Conservation (phyloP, 164 flowering plant species). For the Stephania japonica region DNA sequence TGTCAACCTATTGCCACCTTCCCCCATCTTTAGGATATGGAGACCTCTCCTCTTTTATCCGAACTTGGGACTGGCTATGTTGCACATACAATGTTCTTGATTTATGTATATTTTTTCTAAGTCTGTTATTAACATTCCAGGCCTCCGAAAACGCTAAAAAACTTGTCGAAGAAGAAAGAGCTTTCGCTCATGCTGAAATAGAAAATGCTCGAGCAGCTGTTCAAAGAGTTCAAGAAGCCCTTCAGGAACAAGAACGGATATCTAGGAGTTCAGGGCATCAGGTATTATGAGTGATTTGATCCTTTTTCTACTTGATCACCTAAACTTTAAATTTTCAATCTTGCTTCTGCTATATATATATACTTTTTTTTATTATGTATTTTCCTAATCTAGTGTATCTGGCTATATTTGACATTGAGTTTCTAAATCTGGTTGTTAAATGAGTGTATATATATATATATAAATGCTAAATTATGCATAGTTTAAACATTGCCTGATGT, state of each 20-base stretch:
- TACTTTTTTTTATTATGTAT: background rate
- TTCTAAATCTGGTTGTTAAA: background rate
- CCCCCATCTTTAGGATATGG: no score
- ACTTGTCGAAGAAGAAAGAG: slow-evolving; percentile 86
- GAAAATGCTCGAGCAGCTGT: slow-evolving; percentile 92
- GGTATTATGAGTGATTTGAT: slow-evolving; percentile 36
- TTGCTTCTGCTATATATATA: background rate
- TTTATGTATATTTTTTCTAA: background rate
- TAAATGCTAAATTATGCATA: background rate
- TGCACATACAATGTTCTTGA: no score
- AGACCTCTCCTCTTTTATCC: no score
- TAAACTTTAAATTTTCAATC: background rate
- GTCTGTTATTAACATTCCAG: slow-evolving; percentile 26
- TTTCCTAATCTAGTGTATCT: background rate
- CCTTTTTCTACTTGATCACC: background rate
- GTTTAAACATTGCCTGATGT: background rate
- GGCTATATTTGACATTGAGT: background rate
- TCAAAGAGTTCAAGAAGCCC: slow-evolving; percentile 83
- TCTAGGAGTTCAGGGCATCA: slow-evolving; percentile 65
- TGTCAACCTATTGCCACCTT: no score
- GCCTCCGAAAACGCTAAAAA: slow-evolving; percentile 92
- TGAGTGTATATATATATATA: background rate
- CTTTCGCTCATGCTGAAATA: slow-evolving; percentile 95
- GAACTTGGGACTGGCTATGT: no score
- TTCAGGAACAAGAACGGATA: slow-evolving; percentile 70